Base-by-base conservation (phyloP, 257 asterid genomes). In the Nicotiana noctiflora region DNA sequence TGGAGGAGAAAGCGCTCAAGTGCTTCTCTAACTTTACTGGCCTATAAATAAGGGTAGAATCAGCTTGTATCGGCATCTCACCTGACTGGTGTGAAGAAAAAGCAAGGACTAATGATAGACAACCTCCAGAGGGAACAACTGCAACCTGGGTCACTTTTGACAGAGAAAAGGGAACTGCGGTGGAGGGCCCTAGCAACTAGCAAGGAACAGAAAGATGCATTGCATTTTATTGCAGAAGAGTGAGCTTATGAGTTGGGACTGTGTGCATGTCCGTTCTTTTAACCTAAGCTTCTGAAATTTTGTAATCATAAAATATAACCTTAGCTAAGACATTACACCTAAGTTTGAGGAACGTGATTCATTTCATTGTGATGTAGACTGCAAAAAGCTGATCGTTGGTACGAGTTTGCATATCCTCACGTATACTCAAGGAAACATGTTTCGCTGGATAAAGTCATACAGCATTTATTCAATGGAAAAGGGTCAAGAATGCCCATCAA, bases 1-100 rank as follows among this genome's bases (percentile, higher is more conserved):
- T 94, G 98, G 98, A 94, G 87, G 95, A 92, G 88, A 97, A 92
- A 86, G 93, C 96, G 75, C 89, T 94, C 66, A 83, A 87, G 81
- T 90, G 81, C 8, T 59, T 93, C 77, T 88, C 98, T 9, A 86
- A 82, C 82, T 83, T 85, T 76, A 86, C 86, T 76, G 98, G 98
- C 4, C 56, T 93, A 83, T 91, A 89, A 91, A 57, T 21, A 7
- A 70, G 34, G n/a, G 77, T 74, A 65, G 27, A 51, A 19, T 15
- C 27, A 21, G 19, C 63, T 19, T 17, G 3, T 55, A 15, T 3
- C 27, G 10, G 37, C 59, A 70, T 44, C 59, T 44, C 59, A 12
- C 37, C 37, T 9, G 21, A 70, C 77, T 12, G 59, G 34, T 70
- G 21, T 70, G 34, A 44, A 40, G 56, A 19, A 29, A 44, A 37